These are phyloP conservation scores for Osmozyma mogii DNA, from an alignment of 805 yeast genomes.

Conservation along the genomic window DNA sequence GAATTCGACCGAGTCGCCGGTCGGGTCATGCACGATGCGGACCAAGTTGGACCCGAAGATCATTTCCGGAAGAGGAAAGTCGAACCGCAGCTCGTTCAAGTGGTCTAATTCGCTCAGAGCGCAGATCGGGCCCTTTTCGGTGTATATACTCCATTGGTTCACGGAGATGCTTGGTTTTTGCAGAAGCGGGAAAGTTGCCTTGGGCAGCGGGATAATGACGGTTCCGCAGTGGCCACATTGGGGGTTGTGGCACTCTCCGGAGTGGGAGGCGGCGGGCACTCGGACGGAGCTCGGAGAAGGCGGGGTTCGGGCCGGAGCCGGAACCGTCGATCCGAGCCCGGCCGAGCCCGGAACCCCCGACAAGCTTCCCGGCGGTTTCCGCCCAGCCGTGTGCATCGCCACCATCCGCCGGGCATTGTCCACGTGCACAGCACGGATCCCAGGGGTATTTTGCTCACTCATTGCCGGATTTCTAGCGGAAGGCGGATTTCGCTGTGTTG, in stretches of 20 bases:
- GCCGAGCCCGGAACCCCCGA: conserved; percentile 1
- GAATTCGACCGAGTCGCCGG: conserved; percentile 47
- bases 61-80: conserved; percentile 94
- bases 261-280: conserved; percentile 39
- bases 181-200: conserved; percentile 51
- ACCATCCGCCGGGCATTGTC: conserved; percentile 61
- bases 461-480: too few species aligned
- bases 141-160: conserved; percentile 68
- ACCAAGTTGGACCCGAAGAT: conserved; percentile 82
- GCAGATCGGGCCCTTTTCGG: conserved; percentile 70
- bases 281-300: conserved; percentile 12
- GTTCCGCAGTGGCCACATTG: conserved; percentile 60
- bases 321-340: conserved; percentile 10
- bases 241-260: conserved; percentile 31
- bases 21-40: conserved; percentile 35
- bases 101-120: conserved; percentile 66
- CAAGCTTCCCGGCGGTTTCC: conserved; percentile 14
- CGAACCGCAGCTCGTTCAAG: conserved; percentile 49
- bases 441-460: too few species aligned
- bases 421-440: conserved; percentile 50
- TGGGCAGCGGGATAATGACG: conserved; percentile 73
- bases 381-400: conserved; percentile 37
- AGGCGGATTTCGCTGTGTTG: too few species aligned
- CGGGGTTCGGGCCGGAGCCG: conserved; percentile 11
- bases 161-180: conserved; percentile 66